These are phyloP conservation scores for Podospora didyma DNA, from an alignment of 495 filamentous ascomycete genomes.

Conservation along the genomic window DNA sequence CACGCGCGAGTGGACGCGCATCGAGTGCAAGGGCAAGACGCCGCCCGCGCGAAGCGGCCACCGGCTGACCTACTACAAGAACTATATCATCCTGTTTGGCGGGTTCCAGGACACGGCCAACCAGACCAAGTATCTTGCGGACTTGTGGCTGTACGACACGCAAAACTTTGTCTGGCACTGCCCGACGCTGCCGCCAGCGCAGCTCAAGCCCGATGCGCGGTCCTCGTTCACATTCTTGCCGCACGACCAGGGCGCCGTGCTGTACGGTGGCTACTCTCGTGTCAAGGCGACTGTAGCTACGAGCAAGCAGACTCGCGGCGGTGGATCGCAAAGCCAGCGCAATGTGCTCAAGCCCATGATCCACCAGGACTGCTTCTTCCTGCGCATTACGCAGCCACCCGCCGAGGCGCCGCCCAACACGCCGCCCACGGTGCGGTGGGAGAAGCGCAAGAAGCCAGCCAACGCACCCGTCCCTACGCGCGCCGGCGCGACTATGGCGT, in stretches of 20 bases:
- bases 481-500: slow-evolving; percentile 85
- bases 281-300: slow-evolving; percentile 62
- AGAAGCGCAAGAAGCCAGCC: slow-evolving; percentile 84
- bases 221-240: slow-evolving; percentile 89
- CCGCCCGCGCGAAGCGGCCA: slow-evolving; percentile 91
- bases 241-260: slow-evolving; percentile 79
- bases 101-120: slow-evolving; percentile 94
- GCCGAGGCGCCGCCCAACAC: slow-evolving; percentile 57
- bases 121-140: slow-evolving; percentile 81
- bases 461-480: slow-evolving; percentile 81
- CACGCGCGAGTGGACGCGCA: slow-evolving; percentile 79
- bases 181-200: slow-evolving; percentile 64
- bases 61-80: slow-evolving; percentile 90
- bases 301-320: slow-evolving; percentile 43
- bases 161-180: slow-evolving; percentile 71
- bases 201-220: slow-evolving; percentile 82
- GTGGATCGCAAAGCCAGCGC: slow-evolving; percentile 53
- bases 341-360: slow-evolving; percentile 78
- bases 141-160: slow-evolving; percentile 62
- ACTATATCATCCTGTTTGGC: slow-evolving; percentile 40
- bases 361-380: slow-evolving; percentile 92
- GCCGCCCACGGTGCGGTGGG: slow-evolving; percentile 76
- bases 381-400: slow-evolving; percentile 70
- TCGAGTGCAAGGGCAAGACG: slow-evolving; percentile 82
- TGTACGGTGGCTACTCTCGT: slow-evolving; percentile 91